Conservation (phyloP, 2,329 filamentous ascomycete genomes). For the Aspergillus viridinutans region DNA sequence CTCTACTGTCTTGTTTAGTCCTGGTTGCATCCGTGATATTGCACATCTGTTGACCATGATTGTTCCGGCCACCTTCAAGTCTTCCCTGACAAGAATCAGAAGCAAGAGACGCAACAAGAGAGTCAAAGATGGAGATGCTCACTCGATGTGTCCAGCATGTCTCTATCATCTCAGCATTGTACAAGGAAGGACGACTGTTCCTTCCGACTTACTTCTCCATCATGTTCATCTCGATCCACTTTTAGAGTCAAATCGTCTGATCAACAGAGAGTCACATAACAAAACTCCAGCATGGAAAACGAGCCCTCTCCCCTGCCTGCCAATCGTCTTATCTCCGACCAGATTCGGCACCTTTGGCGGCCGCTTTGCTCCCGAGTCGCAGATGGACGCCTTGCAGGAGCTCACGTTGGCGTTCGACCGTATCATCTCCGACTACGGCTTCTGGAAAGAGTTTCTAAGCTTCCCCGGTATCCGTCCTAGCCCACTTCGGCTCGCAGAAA, state of each 20-base stretch:
- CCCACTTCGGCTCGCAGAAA: constrained; percentile 15
- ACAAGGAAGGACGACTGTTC: neutral
- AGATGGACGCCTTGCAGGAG: constrained; percentile 22
- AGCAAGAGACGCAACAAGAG: neutral
- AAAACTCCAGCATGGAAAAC: constrained; percentile 10
- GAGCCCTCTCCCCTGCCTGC: constrained; percentile 7
- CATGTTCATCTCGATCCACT: neutral
- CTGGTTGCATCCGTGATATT: neutral
- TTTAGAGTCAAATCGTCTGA: neutral
- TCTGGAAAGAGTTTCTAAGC: constrained; percentile 23
- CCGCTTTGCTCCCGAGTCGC: constrained; percentile 25
- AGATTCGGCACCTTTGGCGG: constrained; percentile 24
- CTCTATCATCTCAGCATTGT: neutral
- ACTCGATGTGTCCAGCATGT: neutral
- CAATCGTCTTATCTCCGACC: constrained; percentile 1
- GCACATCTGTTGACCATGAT: constrained; percentile 1
- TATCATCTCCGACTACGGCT: constrained; percentile 20
- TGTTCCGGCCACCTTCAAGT: neutral
- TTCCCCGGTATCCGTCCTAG: constrained; percentile 15
- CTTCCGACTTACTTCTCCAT: neutral
- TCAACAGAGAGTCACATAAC: neutral
- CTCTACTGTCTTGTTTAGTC: neutral
- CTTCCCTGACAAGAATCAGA: neutral
- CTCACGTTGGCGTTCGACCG: constrained; percentile 23
- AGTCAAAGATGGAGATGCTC: neutral